Evolutionary conservation across 805 yeast genomes (phyloP).

Genomic region (Cyberlindnera subsufficiens): DNA sequence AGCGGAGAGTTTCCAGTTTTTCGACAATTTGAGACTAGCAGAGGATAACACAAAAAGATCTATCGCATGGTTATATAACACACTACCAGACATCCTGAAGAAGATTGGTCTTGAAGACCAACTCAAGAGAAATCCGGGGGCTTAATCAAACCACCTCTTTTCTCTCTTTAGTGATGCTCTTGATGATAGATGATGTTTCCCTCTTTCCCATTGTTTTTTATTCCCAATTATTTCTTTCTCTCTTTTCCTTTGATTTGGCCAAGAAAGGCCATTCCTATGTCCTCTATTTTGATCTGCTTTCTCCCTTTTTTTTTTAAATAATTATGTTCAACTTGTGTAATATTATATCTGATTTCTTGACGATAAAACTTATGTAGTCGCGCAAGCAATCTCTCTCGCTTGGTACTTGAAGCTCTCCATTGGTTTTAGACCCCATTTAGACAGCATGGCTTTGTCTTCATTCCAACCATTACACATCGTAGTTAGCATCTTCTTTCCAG

Average conservation of each 20-base stretch:
- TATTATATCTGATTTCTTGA: neutral
- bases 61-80: constrained; percentile 32
- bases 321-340: neutral
- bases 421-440: constrained; percentile 63
- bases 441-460: constrained; percentile 64
- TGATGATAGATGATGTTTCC: neutral
- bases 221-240: neutral
- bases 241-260: neutral
- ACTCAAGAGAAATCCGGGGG: constrained; percentile 15
- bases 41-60: constrained; percentile 27
- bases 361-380: neutral
- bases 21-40: constrained; percentile 25
- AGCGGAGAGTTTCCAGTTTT: constrained; percentile 25
- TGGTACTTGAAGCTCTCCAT: constrained; percentile 38
- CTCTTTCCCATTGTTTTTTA: neutral
- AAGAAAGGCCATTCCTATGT: neutral
- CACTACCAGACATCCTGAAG: constrained; percentile 25
- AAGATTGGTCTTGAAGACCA: constrained; percentile 25
- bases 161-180: neutral
- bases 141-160: neutral
- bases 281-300: neutral
- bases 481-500: constrained; percentile 76
- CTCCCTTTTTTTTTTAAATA: neutral
- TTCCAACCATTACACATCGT: constrained; percentile 85
- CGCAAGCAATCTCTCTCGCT: constrained; percentile 3